A percentile compares a stretch with the other conserved stretches of the same genome.
These are phyloP conservation scores for Fraxinus angustifolia DNA, from an alignment of 305 asterid species.

Conservation along the genomic window DNA sequence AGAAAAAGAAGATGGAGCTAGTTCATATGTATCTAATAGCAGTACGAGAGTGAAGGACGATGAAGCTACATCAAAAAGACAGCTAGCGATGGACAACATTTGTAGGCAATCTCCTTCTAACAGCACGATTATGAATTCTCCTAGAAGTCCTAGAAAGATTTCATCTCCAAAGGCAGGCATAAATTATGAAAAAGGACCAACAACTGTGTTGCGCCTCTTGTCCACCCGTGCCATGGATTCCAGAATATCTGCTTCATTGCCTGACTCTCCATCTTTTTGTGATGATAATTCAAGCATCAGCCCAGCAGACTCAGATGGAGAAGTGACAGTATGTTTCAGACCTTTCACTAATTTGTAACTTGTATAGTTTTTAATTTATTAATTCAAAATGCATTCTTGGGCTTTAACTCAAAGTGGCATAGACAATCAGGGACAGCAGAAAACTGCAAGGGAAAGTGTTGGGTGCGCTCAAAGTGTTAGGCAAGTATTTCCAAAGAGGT, in stretches of 20 bases:
- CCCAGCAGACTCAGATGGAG: conserved; percentile 52
- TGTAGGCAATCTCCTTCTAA: conserved; percentile 38
- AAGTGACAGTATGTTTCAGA: conserved; percentile 48
- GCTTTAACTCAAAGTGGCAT: conserved; percentile 32
- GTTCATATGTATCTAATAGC: conserved; percentile 29
- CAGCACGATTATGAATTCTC: conserved; percentile 49
- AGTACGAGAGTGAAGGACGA: conserved; percentile 30
- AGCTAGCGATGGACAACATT: conserved; percentile 25
- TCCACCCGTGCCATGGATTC: conserved; percentile 50
- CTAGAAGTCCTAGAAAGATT: conserved; percentile 34
- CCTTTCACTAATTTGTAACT: conserved; percentile 15
- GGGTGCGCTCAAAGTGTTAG: conserved; percentile 30
- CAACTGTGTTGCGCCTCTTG: conserved; percentile 53
- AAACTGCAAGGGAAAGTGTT: conserved; percentile 31
- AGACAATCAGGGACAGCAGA: conserved; percentile 51
- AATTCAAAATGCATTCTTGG: conserved; percentile 8
- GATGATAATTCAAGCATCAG: conserved; percentile 45
- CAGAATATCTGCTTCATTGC: conserved; percentile 28
- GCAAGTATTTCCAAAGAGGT: conserved; percentile 59
- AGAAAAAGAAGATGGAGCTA: conserved; percentile 32
- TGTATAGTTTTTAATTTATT: neutral
- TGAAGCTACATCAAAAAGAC: conserved; percentile 31
- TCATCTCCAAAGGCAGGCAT: conserved; percentile 44
- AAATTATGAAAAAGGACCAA: conserved; percentile 34
- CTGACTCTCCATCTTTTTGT: conserved; percentile 40